phyloP scores from a whole-genome alignment of 192 early-diverging fungal genomes.

The Coemansia sp. region DNA sequence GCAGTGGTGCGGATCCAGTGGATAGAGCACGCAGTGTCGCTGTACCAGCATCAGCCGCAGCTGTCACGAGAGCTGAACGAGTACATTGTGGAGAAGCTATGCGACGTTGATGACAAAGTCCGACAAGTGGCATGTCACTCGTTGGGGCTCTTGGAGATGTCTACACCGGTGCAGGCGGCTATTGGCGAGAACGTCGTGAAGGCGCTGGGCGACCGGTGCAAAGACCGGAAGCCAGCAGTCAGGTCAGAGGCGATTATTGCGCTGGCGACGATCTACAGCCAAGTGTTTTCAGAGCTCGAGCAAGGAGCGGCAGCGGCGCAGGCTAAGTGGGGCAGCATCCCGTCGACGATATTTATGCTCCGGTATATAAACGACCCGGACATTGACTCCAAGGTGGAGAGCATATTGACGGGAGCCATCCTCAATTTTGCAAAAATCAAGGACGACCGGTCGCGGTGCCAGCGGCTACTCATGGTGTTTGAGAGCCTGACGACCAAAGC shows the following conservation, averaged over 20 bases:
- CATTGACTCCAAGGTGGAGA: conserved; percentile 57
- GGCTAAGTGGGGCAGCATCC: conserved; percentile 80
- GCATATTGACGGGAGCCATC: conserved; percentile 39
- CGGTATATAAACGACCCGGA: conserved; percentile 83
- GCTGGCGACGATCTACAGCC: conserved; percentile 68
- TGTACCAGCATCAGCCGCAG: conserved; percentile 71
- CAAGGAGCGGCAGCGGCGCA: conserved; percentile 56
- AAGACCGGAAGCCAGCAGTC: conserved; percentile 78
- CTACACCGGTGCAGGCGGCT: conserved; percentile 53
- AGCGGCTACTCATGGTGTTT: conserved; percentile 69
- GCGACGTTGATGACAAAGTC: conserved; percentile 93
- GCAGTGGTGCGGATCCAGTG: conserved; percentile 67
- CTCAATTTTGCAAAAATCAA: conserved; percentile 44
- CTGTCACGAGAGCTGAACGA: conserved; percentile 69
- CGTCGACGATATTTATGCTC: conserved; percentile 73
- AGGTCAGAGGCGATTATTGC: conserved; percentile 75
- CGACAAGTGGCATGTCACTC: conserved; percentile 68
- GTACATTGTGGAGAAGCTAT: conserved; percentile 62
- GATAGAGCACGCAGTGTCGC: conserved; percentile 60
- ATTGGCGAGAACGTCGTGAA: conserved; percentile 58
- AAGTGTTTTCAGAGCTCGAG: conserved; percentile 71
- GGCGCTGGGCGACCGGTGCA: conserved; percentile 74
- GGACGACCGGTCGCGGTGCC: conserved; percentile 42
- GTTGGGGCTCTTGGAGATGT: conserved; percentile 66
- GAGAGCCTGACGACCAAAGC: conserved; percentile 63